Evolutionary conservation across 306 rosid species (phyloP), one percentile per base, ranked within the genome.

Genomic region (Prunus fruticosa): DNA sequence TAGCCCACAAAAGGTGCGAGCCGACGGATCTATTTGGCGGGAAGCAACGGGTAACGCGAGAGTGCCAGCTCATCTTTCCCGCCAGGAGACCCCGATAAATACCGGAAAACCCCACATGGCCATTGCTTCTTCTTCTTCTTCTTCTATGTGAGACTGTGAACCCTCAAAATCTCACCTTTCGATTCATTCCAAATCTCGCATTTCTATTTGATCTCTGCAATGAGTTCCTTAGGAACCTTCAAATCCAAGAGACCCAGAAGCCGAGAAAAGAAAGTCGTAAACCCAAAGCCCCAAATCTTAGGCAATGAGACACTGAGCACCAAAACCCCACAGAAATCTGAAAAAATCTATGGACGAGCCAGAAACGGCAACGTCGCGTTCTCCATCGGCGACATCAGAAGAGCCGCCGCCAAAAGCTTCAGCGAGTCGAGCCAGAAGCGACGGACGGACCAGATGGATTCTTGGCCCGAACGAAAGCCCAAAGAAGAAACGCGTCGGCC

Each of bases 11-110:
- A 30, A 30, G 32, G 4, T 30, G 32, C 32, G 32, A 30, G 32
- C 32, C 32, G 86, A 93, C 95, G 88, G 78, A 4, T 57, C 77
- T 19, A 30, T 85, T 84, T 84, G 85, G 91, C 96, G 96, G 89
- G 97, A 86, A 81, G 5, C 80, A 67, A 87, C 91, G 15, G 34
- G 38, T 61, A 41, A 27, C 66, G 64, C 11, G 10, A 11, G 3
- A 0, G 66, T 14, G 67, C 41, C 46, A 0, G 8, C 67, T 46
- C 38, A 5, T 8, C 41, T 57, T 81, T 86, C 89, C 89, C 92
- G 93, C 91, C 74, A n/a, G 67, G n/a, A 63, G 1, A 2, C 20
- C 15, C 15, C 69, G 0, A 1, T 43, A 69, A 69, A 50, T 69
- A 45, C 20, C 0, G 3, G 15, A 45, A 45, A 43, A 2, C n/a